These are phyloP conservation scores for Talaromyces trachyspermus DNA, from an alignment of 495 filamentous ascomycete species.

Conservation along the genomic window DNA sequence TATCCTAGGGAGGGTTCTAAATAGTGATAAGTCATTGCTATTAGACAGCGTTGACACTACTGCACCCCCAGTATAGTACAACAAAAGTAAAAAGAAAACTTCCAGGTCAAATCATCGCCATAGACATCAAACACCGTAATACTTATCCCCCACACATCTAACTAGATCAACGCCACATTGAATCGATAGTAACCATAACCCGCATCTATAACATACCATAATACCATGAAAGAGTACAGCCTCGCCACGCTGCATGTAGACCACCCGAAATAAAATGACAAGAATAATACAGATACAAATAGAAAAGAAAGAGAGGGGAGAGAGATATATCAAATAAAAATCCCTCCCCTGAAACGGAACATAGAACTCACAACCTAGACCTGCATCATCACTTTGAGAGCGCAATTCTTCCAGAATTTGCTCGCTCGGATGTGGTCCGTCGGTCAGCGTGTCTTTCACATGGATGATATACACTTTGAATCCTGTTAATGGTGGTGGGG, in stretches of 20 bases:
- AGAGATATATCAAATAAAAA: slow-evolving; percentile 21
- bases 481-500: slow-evolving; percentile 40
- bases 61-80: too few relatives aligned
- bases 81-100: too few relatives aligned
- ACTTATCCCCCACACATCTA: too few relatives aligned
- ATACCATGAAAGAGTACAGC: too few relatives aligned
- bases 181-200: too few relatives aligned
- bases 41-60: too few relatives aligned
- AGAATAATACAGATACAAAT: background rate
- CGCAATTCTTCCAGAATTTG: slow-evolving; percentile 61
- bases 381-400: slow-evolving; percentile 49
- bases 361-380: slow-evolving; percentile 72
- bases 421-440: slow-evolving; percentile 54
- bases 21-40: too few relatives aligned
- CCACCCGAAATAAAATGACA: background rate
- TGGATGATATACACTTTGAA: slow-evolving; percentile 71
- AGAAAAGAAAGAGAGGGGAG: background rate
- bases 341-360: slow-evolving; percentile 52
- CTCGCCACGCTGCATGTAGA: too few relatives aligned
- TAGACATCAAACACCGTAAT: too few relatives aligned
- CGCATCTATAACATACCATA: background rate
- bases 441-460: slow-evolving; percentile 66
- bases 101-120: too few relatives aligned
- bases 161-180: too few relatives aligned
- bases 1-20: too few relatives aligned